Base-by-base conservation (phyloP, 352 stramenopile genomes). In the Paralagenidium karlingii region DNA sequence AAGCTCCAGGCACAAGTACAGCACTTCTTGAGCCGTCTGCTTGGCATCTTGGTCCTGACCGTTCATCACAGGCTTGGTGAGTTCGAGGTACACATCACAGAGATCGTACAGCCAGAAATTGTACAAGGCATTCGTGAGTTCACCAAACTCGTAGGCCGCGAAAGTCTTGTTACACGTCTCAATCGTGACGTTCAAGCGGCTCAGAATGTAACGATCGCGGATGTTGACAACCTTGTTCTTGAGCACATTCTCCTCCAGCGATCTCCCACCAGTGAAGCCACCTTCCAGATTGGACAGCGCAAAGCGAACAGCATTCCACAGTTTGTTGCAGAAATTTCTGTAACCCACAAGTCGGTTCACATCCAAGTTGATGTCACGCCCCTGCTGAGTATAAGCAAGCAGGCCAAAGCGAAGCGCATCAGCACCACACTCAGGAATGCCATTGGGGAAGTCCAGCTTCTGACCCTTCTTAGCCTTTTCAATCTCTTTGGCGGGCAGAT, bases 301-400 rank as follows among this genome's bases (percentile, higher is more conserved):
- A 61, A 99, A 99, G 34, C 90, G 87, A 38, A 94, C 96, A 6
- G 94, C 96, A 60, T 99, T 99, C 96, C 96, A 99, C 20, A 99
- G 75, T 65, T 99, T 99, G 81, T 99, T 99, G 54, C 96, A 99
- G 60, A 99, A 99, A 63, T 98, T 96, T 43, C 96, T 84, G 66
- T 99, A 99, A 21, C 90, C 93, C 31, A 99, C 94, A 15, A 99
- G 78, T 45, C 95, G 84, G 43, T 98, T 96, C 55, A 99, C 98
- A 66, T 99, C 96, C 41, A 99, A 61, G 63, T 99, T 99, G 49
- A 99, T 97, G 65, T 99, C 95, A 31, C 95, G 84, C 49, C 80
- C 79, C 52, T 93, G 79, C 43, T 86, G 73, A 27, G 74, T 87
- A 67, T 99, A 99, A 12, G 94, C 83, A 25, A 99, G 63, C 12